These are phyloP conservation scores for Boletus insuetus DNA, from an alignment of 768 basidiomycete genomes.

Conservation along the genomic window DNA sequence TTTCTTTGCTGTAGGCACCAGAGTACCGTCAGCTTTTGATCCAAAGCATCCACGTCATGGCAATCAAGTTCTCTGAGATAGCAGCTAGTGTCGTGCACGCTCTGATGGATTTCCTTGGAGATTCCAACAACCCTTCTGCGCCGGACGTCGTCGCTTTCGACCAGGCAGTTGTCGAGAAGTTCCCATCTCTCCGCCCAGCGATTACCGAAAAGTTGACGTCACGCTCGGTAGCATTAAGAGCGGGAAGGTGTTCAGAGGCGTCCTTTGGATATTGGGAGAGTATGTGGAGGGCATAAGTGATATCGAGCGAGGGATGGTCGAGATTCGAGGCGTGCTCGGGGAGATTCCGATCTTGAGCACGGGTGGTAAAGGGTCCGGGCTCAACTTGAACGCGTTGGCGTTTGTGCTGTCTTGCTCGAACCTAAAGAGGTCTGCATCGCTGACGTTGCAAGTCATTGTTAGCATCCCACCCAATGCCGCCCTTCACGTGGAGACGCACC, in stretches of 20 bases:
- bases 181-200: constrained; percentile 77
- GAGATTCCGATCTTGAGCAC: constrained; percentile 98
- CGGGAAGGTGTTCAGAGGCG: constrained; percentile 94
- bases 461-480: no score
- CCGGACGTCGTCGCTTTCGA: constrained; percentile 92
- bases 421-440: constrained; percentile 14
- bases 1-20: constrained; percentile 53
- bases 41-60: constrained; percentile 94
- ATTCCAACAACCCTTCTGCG: constrained; percentile 92
- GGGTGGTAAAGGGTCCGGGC: no score
- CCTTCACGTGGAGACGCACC: no score
- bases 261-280: constrained; percentile 98
- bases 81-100: constrained; percentile 94
- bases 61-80: constrained; percentile 95
- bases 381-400: no score
- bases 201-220: constrained; percentile 84
- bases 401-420: constrained; percentile 12
- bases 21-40: constrained; percentile 97
- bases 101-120: constrained; percentile 91
- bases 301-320: constrained; percentile 70
- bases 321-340: constrained; percentile 82
- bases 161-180: constrained; percentile 94
- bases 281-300: constrained; percentile 71
- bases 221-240: constrained; percentile 88
- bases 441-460: neutral